Percentiles rank a stretch among this genome's conserved stretches.
Conservation (phyloP, 2,329 filamentous ascomycete genomes). For the Penicillium sp. region DNA sequence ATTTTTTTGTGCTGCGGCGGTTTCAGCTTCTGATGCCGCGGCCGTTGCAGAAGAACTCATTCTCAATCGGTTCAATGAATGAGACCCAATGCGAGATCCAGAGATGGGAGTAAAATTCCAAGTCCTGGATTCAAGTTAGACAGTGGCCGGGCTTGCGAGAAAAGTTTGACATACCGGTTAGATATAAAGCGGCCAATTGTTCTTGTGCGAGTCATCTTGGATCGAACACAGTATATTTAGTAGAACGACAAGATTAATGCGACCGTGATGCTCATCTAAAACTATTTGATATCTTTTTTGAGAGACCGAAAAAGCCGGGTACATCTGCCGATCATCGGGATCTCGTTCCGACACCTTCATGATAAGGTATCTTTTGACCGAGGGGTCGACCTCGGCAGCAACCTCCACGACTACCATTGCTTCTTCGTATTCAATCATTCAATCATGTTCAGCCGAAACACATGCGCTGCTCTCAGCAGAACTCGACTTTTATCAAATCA, state of each 20-base stretch:
- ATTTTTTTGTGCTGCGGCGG: slow-evolving; percentile 7
- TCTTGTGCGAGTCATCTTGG: background rate
- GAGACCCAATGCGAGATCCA: background rate
- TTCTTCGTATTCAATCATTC: background rate
- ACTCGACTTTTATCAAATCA: background rate
- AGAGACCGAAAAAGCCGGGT: background rate
- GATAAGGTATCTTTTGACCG: background rate
- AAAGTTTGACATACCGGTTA: slow-evolving; percentile 2
- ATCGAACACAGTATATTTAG: background rate
- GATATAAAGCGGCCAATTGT: background rate
- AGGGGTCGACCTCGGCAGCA: background rate
- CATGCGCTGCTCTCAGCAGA: background rate
- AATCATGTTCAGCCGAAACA: background rate
- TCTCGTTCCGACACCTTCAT: background rate
- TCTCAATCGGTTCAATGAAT: background rate
- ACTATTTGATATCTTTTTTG: background rate
- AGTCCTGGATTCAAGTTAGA: slow-evolving; percentile 4
- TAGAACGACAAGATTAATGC: background rate
- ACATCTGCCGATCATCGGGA: background rate
- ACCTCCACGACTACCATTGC: background rate
- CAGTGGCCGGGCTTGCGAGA: background rate
- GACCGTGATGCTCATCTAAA: background rate
- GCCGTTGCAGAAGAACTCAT: slow-evolving; percentile 11
- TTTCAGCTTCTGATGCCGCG: slow-evolving; percentile 2
- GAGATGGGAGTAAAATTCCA: background rate